Evolutionary conservation across 176 grass and related monocot genomes (phyloP).

Genomic region (Eleusine coracana): DNA sequence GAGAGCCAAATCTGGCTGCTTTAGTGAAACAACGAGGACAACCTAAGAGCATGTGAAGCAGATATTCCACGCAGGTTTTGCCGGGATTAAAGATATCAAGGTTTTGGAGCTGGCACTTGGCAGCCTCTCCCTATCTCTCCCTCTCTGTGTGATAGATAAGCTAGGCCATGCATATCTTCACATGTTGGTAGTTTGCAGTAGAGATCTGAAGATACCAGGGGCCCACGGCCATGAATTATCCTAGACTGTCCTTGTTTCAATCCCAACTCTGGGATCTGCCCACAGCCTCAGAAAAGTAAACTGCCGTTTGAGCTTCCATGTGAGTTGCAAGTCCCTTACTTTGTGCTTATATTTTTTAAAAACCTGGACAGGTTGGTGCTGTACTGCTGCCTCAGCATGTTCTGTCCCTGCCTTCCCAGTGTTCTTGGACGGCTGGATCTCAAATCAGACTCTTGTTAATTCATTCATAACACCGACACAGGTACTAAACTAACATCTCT

Average conservation of each 20-base stretch:
- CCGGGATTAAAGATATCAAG: slow-evolving; percentile 54
- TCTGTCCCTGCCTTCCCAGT: slow-evolving; percentile 45
- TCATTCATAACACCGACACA: slow-evolving; percentile 47
- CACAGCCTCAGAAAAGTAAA: slow-evolving; percentile 44
- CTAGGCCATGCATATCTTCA: slow-evolving; percentile 57
- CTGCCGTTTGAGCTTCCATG: slow-evolving; percentile 48
- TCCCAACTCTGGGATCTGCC: slow-evolving; percentile 43
- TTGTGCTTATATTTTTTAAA: slow-evolving; percentile 22
- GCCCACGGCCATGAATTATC: slow-evolving; percentile 46
- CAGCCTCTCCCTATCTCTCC: slow-evolving; percentile 18
- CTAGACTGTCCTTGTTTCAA: slow-evolving; percentile 43
- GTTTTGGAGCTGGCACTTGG: slow-evolving; percentile 31
- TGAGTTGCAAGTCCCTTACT: slow-evolving; percentile 32
- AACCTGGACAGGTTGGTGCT: slow-evolving; percentile 46
- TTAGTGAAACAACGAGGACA: slow-evolving; percentile 50
- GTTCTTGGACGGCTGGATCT: slow-evolving; percentile 55
- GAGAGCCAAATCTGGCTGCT: slow-evolving; percentile 50
- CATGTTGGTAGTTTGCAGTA: slow-evolving; percentile 52
- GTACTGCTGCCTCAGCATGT: slow-evolving; percentile 36
- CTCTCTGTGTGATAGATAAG: slow-evolving; percentile 43
- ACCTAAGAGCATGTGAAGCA: slow-evolving; percentile 59
- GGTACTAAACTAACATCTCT: slow-evolving; percentile 42
- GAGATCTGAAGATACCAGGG: slow-evolving; percentile 63
- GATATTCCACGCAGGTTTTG: slow-evolving; percentile 60
- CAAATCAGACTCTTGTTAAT: slow-evolving; percentile 36